phyloP scores from a whole-genome alignment of 2,329 filamentous ascomycete species.

The Penicillium sp. region DNA sequence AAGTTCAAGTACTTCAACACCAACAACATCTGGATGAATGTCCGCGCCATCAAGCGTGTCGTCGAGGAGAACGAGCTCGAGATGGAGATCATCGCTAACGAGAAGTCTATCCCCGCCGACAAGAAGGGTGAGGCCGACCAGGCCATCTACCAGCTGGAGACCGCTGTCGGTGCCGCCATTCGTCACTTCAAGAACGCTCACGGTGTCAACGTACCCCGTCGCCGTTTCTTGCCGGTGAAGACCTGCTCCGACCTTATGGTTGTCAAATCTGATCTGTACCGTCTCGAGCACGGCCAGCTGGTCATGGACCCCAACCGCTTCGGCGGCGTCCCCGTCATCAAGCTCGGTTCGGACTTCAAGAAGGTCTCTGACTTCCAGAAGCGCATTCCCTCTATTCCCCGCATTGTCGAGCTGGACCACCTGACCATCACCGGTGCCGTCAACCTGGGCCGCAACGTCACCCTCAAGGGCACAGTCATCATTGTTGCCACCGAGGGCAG shows the following conservation, averaged over 20 bases:
- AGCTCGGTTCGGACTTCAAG: constrained; percentile 99
- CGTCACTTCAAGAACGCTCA: constrained; percentile 98
- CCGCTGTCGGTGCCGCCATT: constrained; percentile 95
- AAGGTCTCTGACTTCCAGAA: constrained; percentile 82
- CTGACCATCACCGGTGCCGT: constrained; percentile 97
- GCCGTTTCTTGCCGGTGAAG: constrained; percentile 99
- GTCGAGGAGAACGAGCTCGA: constrained; percentile 97
- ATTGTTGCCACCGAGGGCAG: constrained; percentile 97
- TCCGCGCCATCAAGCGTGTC: constrained; percentile 95
- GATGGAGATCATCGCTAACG: constrained; percentile 99
- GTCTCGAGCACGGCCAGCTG: constrained; percentile 95
- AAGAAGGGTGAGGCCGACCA: constrained; percentile 99
- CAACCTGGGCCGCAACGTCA: constrained; percentile 93
- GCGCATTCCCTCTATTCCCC: constrained; percentile 53
- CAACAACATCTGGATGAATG: constrained; percentile 99
- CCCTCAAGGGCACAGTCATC: constrained; percentile 95
- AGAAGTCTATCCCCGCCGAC: constrained; percentile 96
- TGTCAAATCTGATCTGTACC: constrained; percentile 99
- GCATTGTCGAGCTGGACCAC: constrained; percentile 62
- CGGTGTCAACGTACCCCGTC: constrained; percentile 96
- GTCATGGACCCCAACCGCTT: constrained; percentile 96
- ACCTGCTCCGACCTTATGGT: constrained; percentile 99
- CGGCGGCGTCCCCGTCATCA: constrained; percentile 95
- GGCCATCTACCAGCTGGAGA: constrained; percentile 97
- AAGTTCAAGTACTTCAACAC: constrained; percentile 99